Evolutionary conservation across 1,284 basidiomycete genomes (phyloP).

Genomic region (Ganoderma leucocontextum): DNA sequence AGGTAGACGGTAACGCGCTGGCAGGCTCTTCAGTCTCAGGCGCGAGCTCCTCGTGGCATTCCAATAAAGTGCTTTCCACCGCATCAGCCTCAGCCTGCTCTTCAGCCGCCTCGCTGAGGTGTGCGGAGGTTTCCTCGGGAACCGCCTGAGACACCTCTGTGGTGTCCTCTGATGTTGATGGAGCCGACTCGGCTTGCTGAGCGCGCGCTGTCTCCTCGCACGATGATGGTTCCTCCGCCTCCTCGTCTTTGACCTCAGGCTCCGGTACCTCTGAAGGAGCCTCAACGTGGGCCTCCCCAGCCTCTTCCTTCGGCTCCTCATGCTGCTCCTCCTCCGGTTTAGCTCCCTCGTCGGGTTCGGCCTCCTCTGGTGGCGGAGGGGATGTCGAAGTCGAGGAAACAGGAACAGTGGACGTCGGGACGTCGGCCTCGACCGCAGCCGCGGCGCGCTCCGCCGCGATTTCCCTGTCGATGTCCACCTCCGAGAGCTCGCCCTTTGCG

Average conservation of each 20-base stretch:
- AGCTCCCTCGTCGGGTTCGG: neutral
- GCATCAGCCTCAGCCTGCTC: neutral
- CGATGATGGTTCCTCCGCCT: neutral
- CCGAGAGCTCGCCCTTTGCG: constrained; percentile 41
- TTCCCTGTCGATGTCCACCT: constrained; percentile 35
- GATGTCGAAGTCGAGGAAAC: neutral
- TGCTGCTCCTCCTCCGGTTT: neutral
- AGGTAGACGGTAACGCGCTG: neutral
- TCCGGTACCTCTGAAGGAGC: neutral
- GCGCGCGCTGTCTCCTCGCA: constrained; percentile 2
- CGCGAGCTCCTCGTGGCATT: neutral
- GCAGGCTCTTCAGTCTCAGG: neutral
- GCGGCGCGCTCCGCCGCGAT: constrained; percentile 28
- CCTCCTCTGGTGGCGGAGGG: neutral
- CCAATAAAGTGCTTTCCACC: neutral
- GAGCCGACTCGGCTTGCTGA: neutral
- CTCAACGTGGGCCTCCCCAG: neutral
- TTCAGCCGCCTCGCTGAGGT: neutral
- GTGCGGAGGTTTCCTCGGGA: neutral
- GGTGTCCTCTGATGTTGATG: neutral
- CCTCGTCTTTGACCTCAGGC: neutral
- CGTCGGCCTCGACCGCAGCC: constrained; percentile 14
- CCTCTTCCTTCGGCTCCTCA: constrained; percentile 6
- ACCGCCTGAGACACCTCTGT: neutral
- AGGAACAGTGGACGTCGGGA: neutral